phyloP scores from a whole-genome alignment of 2,329 filamentous ascomycete genomes.

The Pyrenophora seminiperda region DNA sequence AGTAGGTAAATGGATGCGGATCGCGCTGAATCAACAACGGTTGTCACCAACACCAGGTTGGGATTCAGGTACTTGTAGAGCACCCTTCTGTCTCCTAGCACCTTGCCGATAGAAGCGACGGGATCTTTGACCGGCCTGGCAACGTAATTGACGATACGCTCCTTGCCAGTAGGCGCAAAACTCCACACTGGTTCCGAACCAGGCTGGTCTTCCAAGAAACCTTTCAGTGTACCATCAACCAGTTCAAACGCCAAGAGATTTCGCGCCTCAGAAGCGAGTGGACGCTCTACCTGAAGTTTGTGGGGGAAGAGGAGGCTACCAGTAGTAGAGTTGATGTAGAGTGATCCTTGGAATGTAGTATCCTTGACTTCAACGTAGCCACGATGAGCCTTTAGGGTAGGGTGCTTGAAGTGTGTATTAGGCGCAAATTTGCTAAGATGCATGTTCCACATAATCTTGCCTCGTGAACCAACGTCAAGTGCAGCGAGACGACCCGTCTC shows the following conservation, averaged over 20 bases:
- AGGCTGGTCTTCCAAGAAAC: constrained; percentile 32
- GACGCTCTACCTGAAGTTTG: constrained; percentile 18
- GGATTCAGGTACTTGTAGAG: constrained; percentile 97
- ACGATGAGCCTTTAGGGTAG: constrained; percentile 44
- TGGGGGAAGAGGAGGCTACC: constrained; percentile 32
- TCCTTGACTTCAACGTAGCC: constrained; percentile 45
- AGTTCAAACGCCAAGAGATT: constrained; percentile 41
- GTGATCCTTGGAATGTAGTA: constrained; percentile 23
- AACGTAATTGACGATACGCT: constrained; percentile 71
- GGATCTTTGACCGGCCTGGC: constrained; percentile 77
- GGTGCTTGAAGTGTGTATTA: constrained; percentile 67
- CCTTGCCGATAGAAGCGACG: constrained; percentile 91
- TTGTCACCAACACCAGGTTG: constrained; percentile 78
- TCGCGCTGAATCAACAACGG: constrained; percentile 63
- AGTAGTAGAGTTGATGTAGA: constrained; percentile 44
- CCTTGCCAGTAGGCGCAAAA: constrained; percentile 68
- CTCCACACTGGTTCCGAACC: constrained; percentile 63
- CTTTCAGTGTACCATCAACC: constrained; percentile 40
- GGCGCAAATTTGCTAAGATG: constrained; percentile 64
- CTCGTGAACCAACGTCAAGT: constrained; percentile 75
- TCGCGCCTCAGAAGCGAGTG: constrained; percentile 25
- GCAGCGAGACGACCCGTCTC: constrained; percentile 78
- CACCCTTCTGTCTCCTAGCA: constrained; percentile 88
- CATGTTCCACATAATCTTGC: constrained; percentile 75
- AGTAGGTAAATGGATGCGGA: constrained; percentile 77